Evolutionary conservation across 2,329 filamentous ascomycete genomes (phyloP), one percentile per base, ranked within the genome.

Genomic region (Clonostachys rhizophaga): DNA sequence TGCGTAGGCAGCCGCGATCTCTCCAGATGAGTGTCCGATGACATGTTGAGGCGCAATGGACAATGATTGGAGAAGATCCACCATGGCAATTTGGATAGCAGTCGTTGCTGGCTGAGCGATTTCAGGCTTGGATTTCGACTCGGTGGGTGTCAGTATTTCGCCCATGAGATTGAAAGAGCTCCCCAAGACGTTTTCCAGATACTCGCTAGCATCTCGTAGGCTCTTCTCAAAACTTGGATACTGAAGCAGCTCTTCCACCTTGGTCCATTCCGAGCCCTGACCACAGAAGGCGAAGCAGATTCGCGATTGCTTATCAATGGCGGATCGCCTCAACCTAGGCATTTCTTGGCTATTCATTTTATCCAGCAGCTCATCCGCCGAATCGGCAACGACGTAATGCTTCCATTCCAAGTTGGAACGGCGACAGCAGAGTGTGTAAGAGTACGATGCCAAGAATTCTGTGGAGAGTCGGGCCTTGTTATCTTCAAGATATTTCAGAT

Each of bases 1-100:
- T 9, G 71, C 67, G 46, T 67, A 71, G 1, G 72, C 70, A 7
- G 71, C 72, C 1, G 70, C 71, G 34, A 75, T 68, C 46, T 75
- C 72, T 3, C 72, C 72, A 1, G 71, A 74, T 1, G 71, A 74
- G 50, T 75, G 72, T 1, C 72, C 71, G 8, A 74, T 57, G 5
- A 72, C 67, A 16, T 59, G 54, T 6, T 49, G 50, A 3, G 69
- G 66, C 1, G 41, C 44, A 34, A 72, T 54, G 10, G 53, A 56
- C 13, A 68, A 59, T 4, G 62, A 60, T 9, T 47, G 45, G 5
- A 73, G 52, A 5, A 74, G 57, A 35, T 73, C 68, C 2, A 73
- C 61, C 2, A 72, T 56, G 4, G 70, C 70, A 24, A 73, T 53
- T 37, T 74, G 70, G 12, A 74, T 47, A 3, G 64, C 66, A 2